Conservation (phyloP, 108 stramenopile species). For the Nitzschia sp. region DNA sequence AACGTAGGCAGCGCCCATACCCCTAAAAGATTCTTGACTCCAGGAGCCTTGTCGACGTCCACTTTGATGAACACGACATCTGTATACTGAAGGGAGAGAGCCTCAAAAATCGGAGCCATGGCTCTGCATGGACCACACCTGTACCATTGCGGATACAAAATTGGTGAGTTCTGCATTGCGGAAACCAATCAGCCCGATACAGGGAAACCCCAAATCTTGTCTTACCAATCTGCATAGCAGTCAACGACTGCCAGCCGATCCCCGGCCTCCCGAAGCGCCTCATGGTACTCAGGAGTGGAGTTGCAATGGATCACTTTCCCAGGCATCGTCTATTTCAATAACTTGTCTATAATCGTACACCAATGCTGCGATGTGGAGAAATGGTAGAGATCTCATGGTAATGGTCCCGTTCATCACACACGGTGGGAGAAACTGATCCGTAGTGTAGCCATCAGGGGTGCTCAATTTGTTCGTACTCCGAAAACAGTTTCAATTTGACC, state of each 20-base stretch:
- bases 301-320: constrained; percentile 34
- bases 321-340: background rate
- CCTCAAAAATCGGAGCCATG: constrained; percentile 52
- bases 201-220: background rate
- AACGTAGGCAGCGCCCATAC: constrained; percentile 68
- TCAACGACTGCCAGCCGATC: constrained; percentile 42
- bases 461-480: too few relatives aligned
- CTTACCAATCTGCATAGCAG: constrained; percentile 50
- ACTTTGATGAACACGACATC: constrained; percentile 56
- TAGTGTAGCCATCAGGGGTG: too few relatives aligned
- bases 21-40: constrained; percentile 26
- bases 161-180: background rate
- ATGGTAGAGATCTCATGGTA: too few relatives aligned
- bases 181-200: background rate
- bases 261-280: constrained; percentile 27
- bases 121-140: constrained; percentile 43
- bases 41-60: constrained; percentile 50
- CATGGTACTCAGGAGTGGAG: constrained; percentile 26
- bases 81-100: constrained; percentile 31
- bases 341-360: too few relatives aligned
- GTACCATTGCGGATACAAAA: background rate
- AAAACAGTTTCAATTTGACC: too few relatives aligned
- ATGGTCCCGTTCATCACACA: too few relatives aligned
- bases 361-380: too few relatives aligned
- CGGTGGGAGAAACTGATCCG: too few relatives aligned